Base-by-base conservation (phyloP, 2,329 filamentous ascomycete species). In the Cercospora berteroae region DNA sequence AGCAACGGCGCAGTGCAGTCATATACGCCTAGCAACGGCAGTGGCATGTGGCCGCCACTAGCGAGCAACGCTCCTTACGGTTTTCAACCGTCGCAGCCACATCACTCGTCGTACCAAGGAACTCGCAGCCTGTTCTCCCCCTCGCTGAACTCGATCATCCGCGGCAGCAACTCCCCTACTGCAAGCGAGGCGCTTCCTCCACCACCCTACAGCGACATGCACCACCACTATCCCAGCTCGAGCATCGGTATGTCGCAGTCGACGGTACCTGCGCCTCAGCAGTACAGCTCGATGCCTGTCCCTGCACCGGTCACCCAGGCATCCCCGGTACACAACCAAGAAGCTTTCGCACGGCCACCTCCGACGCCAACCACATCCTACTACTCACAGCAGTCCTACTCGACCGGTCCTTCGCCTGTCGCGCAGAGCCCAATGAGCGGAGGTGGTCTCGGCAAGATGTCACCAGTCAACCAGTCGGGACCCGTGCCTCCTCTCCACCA, bases 201-300 rank as follows among this genome's bases (percentile, higher is more conserved):
- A 64, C 87, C 90, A 67, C 85, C 89, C 6, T 92, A 89, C 79
- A 87, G 88, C 71, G 84, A 90, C 68, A 86, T 88, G 55, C 83
- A 68, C 39, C 83, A 68, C 39, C 65, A 88, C 36, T 92, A 89
- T 77, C 84, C 88, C 68, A 70, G 68, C 62, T 85, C 85, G 60
- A 81, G 84, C 56, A 81, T 86, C 71, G 81, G 86, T 18, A 84
- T 88, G 75, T 83, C 85, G 10, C 85, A 86, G 63, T 83, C 85
- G 18, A 81, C 82, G 16, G 77, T 83, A 75, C 76, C 79, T 69
- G 70, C 71, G 5, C 74, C 75, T n/a, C 84, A 83, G 55, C 79
- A 85, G 70, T 71, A 78, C 82, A 82, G 74, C 71, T 79, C 68
- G 82, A 82, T 75, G 71, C 77, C 13, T 78, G 70, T 72, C 1